Base-by-base conservation (phyloP, 495 filamentous ascomycete species). In the Aspergillus avenaceus region DNA sequence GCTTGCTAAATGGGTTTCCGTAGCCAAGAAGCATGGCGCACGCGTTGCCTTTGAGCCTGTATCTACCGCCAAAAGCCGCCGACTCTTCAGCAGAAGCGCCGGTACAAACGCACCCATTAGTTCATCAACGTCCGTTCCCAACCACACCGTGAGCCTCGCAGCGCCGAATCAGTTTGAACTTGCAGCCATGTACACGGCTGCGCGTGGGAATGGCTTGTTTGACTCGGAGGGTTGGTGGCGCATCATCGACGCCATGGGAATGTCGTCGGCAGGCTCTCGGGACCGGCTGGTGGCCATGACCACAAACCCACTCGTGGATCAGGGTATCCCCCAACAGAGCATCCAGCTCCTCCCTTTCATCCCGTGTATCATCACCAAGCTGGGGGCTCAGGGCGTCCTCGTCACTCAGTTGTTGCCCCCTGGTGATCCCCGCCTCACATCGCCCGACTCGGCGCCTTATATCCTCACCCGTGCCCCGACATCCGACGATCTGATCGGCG, bases 31-130 rank as follows among this genome's bases (percentile, higher is more conserved):
- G 38, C 56, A 76, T 47, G 69, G 70, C 13, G 75, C 81, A 7
- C 70, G 74, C 2, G 75, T 90, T n/a, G 85, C 85, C 13, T 95
- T 91, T 55, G 93, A 98, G 63, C 93, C 93, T n/a, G 95, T 97
- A 8, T 93, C 89, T 2, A 75, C 75, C 2, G 80, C 77, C 37
- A 98, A 98, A 65, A 78, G 88, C 7, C 69, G 77, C 8, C 74
- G 84, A 3, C 66, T 97, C 4, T 90, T 97, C 58, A 64, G 67
- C 21, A 55, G 60, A 6, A 50, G 48, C 38, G 34, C 48, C 21
- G 60, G 47, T 45, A 31, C 49, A 16, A 54, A 47, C 43, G 44
- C 66, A 8, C 51, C 61, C 8, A 64, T 70, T 49, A 69, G 45
- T 41, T 57, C 59, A 21, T 61, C 50, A 1, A 62, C 69, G 2